Percentiles rank a stretch among this genome's conserved stretches.
Evolutionary conservation across 495 filamentous ascomycete genomes (phyloP).

Genomic region (Podospora australis): DNA sequence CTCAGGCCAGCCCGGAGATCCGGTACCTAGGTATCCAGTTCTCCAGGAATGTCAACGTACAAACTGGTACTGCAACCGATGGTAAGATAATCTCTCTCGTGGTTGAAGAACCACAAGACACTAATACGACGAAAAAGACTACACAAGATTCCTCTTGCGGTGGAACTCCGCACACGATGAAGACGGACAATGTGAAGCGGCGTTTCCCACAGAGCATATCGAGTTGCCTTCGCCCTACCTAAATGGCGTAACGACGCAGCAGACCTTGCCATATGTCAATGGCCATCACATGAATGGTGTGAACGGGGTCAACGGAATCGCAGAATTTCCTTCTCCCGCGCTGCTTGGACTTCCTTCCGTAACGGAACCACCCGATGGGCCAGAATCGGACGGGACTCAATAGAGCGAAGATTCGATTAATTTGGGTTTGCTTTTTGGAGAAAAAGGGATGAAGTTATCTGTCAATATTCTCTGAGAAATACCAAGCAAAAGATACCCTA

Average conservation of each 20-base stretch:
- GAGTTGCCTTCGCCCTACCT: constrained; percentile 27
- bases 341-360: constrained; percentile 16
- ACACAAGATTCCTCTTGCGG: constrained; percentile 21
- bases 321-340: constrained; percentile 18
- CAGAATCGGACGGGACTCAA: constrained; percentile 15
- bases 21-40: constrained; percentile 32
- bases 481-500: too few relatives aligned
- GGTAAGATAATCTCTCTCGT: constrained; percentile 7
- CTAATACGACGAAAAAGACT: too few relatives aligned
- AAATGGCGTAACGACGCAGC: constrained; percentile 6
- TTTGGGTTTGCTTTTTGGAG: too few relatives aligned
- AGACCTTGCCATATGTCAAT: neutral
- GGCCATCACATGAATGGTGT: neutral
- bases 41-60: constrained; percentile 20
- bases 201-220: constrained; percentile 23
- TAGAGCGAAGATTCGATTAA: too few relatives aligned
- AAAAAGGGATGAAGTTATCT: too few relatives aligned
- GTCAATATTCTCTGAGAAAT: neutral
- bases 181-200: constrained; percentile 22
- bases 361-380: constrained; percentile 12
- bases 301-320: constrained; percentile 4
- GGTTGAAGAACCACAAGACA: too few relatives aligned
- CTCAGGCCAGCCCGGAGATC: constrained; percentile 15
- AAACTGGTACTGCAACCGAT: constrained; percentile 16
- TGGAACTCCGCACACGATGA: constrained; percentile 26